phyloP scores from a whole-genome alignment of 345 rosid genomes.

The Citrus reticulata region DNA sequence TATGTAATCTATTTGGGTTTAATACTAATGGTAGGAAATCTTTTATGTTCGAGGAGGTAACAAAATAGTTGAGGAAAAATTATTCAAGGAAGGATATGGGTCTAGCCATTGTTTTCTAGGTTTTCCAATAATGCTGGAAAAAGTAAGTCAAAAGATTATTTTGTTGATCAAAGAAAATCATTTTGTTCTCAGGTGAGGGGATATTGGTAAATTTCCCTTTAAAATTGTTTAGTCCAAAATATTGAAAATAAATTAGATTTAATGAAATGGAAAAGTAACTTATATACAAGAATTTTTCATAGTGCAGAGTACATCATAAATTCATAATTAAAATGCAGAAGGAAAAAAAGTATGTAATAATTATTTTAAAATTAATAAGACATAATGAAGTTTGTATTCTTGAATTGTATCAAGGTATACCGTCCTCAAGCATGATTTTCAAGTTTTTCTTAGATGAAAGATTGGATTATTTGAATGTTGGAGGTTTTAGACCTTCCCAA shows the following conservation, averaged over 20 bases:
- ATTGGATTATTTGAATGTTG: background rate
- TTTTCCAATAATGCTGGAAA: background rate
- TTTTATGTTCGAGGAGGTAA: background rate
- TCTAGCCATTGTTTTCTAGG: background rate
- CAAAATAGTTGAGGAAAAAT: background rate
- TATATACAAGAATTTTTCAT: background rate
- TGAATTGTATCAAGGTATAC: background rate
- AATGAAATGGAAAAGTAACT: background rate
- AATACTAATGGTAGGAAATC: too few species aligned
- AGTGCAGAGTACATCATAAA: background rate
- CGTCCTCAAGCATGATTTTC: background rate
- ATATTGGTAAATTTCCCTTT: too few species aligned
- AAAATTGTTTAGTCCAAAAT: background rate
- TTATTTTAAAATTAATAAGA: too few species aligned
- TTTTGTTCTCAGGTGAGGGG: background rate
- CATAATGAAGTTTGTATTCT: background rate
- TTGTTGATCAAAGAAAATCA: background rate
- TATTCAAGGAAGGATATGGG: background rate
- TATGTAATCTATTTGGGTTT: too few species aligned
- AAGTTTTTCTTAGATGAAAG: background rate
- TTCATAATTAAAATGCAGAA: too few species aligned
- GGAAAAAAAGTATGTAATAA: too few species aligned
- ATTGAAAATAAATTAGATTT: background rate
- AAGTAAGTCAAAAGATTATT: background rate
- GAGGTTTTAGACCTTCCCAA: too few species aligned